These are phyloP conservation scores for Balakata baccata DNA, from an alignment of 345 rosid genomes.

Conservation along the genomic window DNA sequence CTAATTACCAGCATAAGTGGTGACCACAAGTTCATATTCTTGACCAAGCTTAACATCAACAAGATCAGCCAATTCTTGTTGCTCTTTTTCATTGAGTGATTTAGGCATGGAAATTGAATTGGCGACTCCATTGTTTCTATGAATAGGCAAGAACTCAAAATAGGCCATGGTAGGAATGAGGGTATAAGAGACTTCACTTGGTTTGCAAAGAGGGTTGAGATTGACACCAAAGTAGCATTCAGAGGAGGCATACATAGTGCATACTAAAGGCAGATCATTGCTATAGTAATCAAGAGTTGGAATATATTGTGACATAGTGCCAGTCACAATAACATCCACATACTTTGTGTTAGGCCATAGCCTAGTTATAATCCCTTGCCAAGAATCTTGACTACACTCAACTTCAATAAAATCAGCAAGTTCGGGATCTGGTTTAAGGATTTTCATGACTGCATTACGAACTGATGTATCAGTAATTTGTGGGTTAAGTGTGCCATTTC, in stretches of 20 bases:
- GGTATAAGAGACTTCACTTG: constrained; percentile 86
- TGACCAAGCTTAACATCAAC: constrained; percentile 90
- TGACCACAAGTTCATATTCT: constrained; percentile 95
- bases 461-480: constrained; percentile 38
- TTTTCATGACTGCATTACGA: constrained; percentile 39
- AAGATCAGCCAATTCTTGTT: constrained; percentile 79
- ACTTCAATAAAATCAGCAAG: constrained; percentile 44
- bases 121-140: constrained; percentile 59
- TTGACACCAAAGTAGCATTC: constrained; percentile 95
- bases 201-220: constrained; percentile 74
- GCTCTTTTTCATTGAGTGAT: constrained; percentile 75
- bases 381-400: constrained; percentile 40
- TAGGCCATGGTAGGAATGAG: constrained; percentile 91
- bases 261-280: constrained; percentile 80
- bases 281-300: constrained; percentile 91
- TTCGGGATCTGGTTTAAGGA: constrained; percentile 40
- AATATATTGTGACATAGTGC: constrained; percentile 96
- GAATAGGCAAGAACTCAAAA: constrained; percentile 84
- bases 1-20: constrained; percentile 90
- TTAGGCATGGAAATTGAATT: constrained; percentile 60
- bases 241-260: constrained; percentile 97
- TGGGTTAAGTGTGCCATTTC: constrained; percentile 39
- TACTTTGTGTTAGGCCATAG: constrained; percentile 55
- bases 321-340: constrained; percentile 95
- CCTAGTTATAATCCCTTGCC: constrained; percentile 53